Percentiles rank a stretch among this genome's conserved stretches.
phyloP scores from a whole-genome alignment of 2,329 filamentous ascomycete species.

The Phyllosticta capitalensis region DNA sequence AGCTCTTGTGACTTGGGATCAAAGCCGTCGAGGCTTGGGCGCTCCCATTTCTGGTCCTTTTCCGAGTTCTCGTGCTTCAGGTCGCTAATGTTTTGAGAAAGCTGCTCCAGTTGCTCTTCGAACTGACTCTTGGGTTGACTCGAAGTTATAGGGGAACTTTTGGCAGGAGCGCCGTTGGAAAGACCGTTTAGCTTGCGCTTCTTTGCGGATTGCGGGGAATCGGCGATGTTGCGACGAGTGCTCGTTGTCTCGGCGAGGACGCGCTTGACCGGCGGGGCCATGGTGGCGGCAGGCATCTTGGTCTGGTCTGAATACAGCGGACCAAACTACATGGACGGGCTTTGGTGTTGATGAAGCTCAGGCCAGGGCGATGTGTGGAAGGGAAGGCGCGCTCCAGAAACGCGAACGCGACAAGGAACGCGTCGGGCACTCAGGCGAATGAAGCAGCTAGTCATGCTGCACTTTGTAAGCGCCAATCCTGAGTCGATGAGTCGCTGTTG shows the following conservation, averaged over 20 bases:
- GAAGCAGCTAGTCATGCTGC: background rate
- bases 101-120: constrained; percentile 85
- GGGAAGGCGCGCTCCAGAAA: background rate
- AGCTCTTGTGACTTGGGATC: constrained; percentile 58
- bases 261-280: constrained; percentile 34
- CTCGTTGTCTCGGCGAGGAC: constrained; percentile 37
- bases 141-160: constrained; percentile 43
- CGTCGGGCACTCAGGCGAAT: background rate
- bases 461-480: background rate
- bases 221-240: constrained; percentile 35
- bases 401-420: background rate
- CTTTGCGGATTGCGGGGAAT: constrained; percentile 51
- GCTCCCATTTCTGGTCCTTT: constrained; percentile 86
- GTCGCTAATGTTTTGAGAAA: constrained; percentile 84
- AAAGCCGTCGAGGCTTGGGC: constrained; percentile 53
- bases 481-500: background rate
- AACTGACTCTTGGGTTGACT: constrained; percentile 86
- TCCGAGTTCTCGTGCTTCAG: constrained; percentile 82
- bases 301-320: background rate
- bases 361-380: background rate
- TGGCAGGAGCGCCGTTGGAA: constrained; percentile 54
- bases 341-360: background rate
- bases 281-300: constrained; percentile 25
- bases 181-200: constrained; percentile 69
- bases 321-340: background rate